phyloP scores from a whole-genome alignment of 2,329 filamentous ascomycete species.

The Cercospora sp. region DNA sequence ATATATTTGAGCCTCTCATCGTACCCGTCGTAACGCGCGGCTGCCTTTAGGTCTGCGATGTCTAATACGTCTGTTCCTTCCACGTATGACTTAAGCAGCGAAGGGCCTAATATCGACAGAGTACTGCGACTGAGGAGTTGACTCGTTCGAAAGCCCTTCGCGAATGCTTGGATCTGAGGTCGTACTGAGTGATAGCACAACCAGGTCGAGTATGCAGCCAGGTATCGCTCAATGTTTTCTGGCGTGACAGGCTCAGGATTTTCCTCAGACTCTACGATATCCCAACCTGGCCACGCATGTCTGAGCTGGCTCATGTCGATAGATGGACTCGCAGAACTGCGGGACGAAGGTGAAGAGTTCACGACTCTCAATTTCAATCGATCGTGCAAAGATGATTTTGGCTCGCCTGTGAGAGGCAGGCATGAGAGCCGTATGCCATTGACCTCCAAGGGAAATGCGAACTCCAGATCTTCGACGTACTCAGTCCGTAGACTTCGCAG shows the following conservation, averaged over 20 bases:
- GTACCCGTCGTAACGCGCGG: conserved; percentile 80
- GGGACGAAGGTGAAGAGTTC: neutral
- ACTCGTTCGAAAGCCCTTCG: conserved; percentile 65
- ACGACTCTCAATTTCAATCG: conserved; percentile 5
- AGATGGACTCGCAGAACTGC: neutral
- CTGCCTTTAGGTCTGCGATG: conserved; percentile 67
- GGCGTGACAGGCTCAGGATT: conserved; percentile 73
- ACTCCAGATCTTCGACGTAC: conserved; percentile 78
- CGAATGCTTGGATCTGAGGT: conserved; percentile 78
- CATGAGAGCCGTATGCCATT: conserved; percentile 57
- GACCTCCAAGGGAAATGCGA: conserved; percentile 73
- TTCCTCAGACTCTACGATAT: conserved; percentile 36
- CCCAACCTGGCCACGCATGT: conserved; percentile 57
- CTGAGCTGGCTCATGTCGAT: neutral
- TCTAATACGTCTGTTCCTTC: conserved; percentile 84
- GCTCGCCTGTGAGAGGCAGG: neutral
- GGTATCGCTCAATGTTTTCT: conserved; percentile 73
- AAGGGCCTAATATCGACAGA: conserved; percentile 61
- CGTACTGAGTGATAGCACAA: conserved; percentile 74
- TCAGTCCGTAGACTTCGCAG: conserved; percentile 72
- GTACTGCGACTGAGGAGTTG: conserved; percentile 24
- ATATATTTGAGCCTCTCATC: conserved; percentile 68
- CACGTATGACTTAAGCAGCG: conserved; percentile 71
- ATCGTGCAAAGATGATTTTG: neutral
- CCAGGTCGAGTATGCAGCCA: conserved; percentile 81